A percentile compares a stretch with the other conserved stretches of the same genome.
phyloP scores from a whole-genome alignment of 352 stramenopile genomes.

The Phytopythium oedochilum region DNA sequence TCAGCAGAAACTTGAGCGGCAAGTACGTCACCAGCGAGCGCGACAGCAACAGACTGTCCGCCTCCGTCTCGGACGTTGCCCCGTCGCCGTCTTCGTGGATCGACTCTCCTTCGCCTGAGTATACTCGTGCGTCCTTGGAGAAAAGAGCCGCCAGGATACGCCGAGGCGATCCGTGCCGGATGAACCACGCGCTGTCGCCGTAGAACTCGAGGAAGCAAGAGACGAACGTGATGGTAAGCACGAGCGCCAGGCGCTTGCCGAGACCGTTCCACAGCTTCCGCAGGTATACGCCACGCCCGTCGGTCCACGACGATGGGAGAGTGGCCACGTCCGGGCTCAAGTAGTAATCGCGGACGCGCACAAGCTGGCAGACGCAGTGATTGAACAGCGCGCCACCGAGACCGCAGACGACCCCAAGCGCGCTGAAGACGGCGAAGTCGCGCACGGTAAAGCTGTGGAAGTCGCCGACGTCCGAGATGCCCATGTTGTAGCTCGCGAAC shows the following conservation, averaged over 20 bases:
- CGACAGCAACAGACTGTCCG: constrained; percentile 56
- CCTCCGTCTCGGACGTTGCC: constrained; percentile 4
- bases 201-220: constrained; percentile 77
- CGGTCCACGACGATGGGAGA: constrained; percentile 9
- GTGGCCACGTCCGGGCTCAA: constrained; percentile 11
- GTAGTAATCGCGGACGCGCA: constrained; percentile 54
- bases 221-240: constrained; percentile 51
- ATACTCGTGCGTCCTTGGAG: constrained; percentile 56
- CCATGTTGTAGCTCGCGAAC: constrained; percentile 67
- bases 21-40: constrained; percentile 74
- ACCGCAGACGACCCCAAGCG: constrained; percentile 64
- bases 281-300: constrained; percentile 2
- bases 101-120: constrained; percentile 13
- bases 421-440: constrained; percentile 55
- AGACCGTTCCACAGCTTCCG: constrained; percentile 36
- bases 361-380: constrained; percentile 58
- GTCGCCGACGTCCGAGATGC: constrained; percentile 46
- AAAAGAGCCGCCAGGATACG: constrained; percentile 64
- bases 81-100: neutral
- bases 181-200: constrained; percentile 76
- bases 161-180: constrained; percentile 60
- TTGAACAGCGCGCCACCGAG: constrained; percentile 71
- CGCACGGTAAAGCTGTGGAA: constrained; percentile 32
- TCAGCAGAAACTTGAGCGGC: constrained; percentile 75
- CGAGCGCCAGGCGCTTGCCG: constrained; percentile 53